phyloP scores from a whole-genome alignment of 2,329 filamentous ascomycete genomes.

The Cladosporium sphaerospermum region DNA sequence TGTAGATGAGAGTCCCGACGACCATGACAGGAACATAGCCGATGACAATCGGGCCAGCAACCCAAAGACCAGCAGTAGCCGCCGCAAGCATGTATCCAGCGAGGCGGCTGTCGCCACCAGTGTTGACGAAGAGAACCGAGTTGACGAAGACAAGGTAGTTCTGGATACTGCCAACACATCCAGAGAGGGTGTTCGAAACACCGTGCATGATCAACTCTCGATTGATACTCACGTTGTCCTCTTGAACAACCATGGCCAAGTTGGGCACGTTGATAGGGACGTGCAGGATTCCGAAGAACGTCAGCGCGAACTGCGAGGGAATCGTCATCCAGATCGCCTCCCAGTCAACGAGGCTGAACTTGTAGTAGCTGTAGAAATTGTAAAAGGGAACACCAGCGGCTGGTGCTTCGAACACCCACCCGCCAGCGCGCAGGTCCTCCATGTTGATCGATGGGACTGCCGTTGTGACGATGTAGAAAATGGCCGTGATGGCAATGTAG shows the following conservation, averaged over 20 bases:
- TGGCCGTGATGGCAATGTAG: conserved; percentile 69
- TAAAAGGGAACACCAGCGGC: conserved; percentile 86
- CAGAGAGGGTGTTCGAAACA: conserved; percentile 85
- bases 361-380: conserved; percentile 93
- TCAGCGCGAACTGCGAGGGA: conserved; percentile 92
- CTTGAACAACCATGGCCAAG: conserved; percentile 79
- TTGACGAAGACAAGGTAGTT: conserved; percentile 99
- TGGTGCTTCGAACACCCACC: conserved; percentile 90
- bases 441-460: conserved; percentile 63
- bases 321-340: conserved; percentile 74
- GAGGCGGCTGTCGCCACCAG: conserved; percentile 78
- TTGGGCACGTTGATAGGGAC: conserved; percentile 98
- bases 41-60: conserved; percentile 80
- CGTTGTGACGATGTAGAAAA: conserved; percentile 74
- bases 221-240: conserved; percentile 88
- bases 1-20: conserved; percentile 89
- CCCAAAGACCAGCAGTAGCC: conserved; percentile 73
- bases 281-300: conserved; percentile 94
- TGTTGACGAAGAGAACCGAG: conserved; percentile 91
- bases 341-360: conserved; percentile 62
- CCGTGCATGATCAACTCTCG: conserved; percentile 89
- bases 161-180: conserved; percentile 77
- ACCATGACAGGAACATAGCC: conserved; percentile 96
- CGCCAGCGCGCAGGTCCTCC: conserved; percentile 59
- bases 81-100: conserved; percentile 79